Percentiles rank a stretch among this genome's conserved stretches.
Evolutionary conservation across 2,329 filamentous ascomycete species (phyloP).

Genomic region (Amauroascus verrucosus): DNA sequence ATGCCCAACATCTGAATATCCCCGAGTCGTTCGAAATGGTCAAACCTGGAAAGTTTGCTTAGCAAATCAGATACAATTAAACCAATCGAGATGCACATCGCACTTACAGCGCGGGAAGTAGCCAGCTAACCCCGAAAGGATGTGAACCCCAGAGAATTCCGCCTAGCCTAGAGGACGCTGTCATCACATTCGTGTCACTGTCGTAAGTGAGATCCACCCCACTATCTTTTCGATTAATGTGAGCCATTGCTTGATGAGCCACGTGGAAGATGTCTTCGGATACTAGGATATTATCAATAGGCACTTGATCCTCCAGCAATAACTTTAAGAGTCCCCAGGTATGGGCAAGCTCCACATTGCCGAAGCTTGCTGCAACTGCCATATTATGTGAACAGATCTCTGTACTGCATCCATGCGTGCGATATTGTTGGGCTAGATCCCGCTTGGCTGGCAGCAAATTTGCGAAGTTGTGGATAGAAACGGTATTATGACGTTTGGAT

Average conservation of each 20-base stretch:
- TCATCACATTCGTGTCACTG: neutral
- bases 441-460: constrained; percentile 67
- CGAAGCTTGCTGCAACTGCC: constrained; percentile 59
- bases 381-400: constrained; percentile 80
- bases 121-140: constrained; percentile 46
- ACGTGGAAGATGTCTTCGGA: constrained; percentile 57
- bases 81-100: neutral
- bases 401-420: constrained; percentile 71
- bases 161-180: neutral
- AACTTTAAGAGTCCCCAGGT: constrained; percentile 76
- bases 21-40: constrained; percentile 50
- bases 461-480: constrained; percentile 63
- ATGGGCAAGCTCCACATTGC: constrained; percentile 60
- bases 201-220: constrained; percentile 27
- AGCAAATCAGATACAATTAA: neutral
- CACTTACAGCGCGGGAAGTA: constrained; percentile 42
- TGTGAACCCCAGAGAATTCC: constrained; percentile 48
- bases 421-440: constrained; percentile 67
- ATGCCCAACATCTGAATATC: constrained; percentile 58
- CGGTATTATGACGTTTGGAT: constrained; percentile 51
- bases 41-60: constrained; percentile 31
- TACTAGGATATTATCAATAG: constrained; percentile 48
- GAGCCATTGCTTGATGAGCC: constrained; percentile 51
- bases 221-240: constrained; percentile 31
- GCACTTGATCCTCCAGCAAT: constrained; percentile 62